Conservation (phyloP, 345 rosid species). For the Lepidium didymum region DNA sequence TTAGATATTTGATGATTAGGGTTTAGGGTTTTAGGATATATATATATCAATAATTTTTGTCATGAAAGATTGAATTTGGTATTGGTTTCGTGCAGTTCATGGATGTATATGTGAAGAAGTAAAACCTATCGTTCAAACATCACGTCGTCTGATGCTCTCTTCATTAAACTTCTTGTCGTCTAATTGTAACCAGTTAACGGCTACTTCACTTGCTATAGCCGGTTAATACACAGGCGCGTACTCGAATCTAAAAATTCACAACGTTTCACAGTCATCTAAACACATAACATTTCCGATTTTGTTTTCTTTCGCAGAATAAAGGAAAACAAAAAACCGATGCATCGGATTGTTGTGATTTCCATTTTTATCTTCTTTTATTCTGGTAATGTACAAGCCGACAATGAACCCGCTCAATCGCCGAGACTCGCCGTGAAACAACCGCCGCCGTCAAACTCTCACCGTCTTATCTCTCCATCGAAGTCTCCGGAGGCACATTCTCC, state of each 20-base stretch:
- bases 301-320: neutral
- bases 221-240: conserved; percentile 16
- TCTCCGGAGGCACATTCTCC: neutral
- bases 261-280: conserved; percentile 6
- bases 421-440: neutral
- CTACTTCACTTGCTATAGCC: conserved; percentile 35
- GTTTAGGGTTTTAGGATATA: neutral
- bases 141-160: neutral
- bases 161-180: neutral
- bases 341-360: neutral
- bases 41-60: neutral
- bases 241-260: conserved; percentile 10
- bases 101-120: neutral
- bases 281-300: neutral
- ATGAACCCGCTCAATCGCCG: conserved; percentile 44
- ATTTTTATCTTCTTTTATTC: conserved; percentile 14
- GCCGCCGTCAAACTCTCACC: neutral
- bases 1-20: neutral
- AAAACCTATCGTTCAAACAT: neutral
- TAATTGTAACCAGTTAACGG: conserved; percentile 34
- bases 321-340: conserved; percentile 1
- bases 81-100: neutral
- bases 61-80: neutral
- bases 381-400: conserved; percentile 22
- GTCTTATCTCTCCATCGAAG: conserved; percentile 16